Evolutionary conservation across 2,329 filamentous ascomycete species (phyloP).

Genomic region (Zymoseptoria tritici): DNA sequence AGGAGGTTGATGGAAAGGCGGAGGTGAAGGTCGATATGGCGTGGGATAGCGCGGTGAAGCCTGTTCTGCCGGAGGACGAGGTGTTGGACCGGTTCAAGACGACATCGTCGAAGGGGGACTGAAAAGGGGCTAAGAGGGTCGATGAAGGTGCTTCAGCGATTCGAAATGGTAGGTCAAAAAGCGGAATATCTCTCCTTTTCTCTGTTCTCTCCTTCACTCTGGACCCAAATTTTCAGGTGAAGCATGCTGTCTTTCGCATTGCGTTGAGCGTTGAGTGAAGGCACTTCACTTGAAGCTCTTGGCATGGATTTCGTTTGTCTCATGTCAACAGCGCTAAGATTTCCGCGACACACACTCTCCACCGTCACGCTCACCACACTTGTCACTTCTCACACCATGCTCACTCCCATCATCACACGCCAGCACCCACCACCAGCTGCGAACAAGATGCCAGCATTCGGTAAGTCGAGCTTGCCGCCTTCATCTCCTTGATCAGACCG

Average conservation of each 20-base stretch:
- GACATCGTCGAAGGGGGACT: background rate
- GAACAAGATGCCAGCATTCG: background rate
- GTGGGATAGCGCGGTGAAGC: slow-evolving; percentile 14
- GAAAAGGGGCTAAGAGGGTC: background rate
- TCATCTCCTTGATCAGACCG: background rate
- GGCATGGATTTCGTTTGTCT: background rate
- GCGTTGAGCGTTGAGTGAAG: background rate
- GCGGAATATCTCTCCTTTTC: background rate
- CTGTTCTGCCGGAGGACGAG: slow-evolving; percentile 14
- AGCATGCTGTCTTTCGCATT: too few species aligned
- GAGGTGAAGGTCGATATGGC: background rate
- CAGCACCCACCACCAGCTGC: background rate
- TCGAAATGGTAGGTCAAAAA: background rate
- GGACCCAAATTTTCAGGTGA: background rate
- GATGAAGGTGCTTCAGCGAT: background rate
- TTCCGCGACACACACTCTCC: background rate
- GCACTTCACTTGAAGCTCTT: background rate
- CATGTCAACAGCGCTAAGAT: background rate
- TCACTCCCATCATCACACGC: background rate
- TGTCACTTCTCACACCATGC: background rate
- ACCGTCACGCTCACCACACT: background rate
- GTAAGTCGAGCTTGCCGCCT: background rate
- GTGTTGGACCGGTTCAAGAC: slow-evolving; percentile 1
- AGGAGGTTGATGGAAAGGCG: background rate
- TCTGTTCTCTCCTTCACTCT: background rate